Evolutionary conservation across 202 grass and related monocot species (phyloP), one percentile per base, ranked within the genome.

Genomic region (Carex sylvatica): DNA sequence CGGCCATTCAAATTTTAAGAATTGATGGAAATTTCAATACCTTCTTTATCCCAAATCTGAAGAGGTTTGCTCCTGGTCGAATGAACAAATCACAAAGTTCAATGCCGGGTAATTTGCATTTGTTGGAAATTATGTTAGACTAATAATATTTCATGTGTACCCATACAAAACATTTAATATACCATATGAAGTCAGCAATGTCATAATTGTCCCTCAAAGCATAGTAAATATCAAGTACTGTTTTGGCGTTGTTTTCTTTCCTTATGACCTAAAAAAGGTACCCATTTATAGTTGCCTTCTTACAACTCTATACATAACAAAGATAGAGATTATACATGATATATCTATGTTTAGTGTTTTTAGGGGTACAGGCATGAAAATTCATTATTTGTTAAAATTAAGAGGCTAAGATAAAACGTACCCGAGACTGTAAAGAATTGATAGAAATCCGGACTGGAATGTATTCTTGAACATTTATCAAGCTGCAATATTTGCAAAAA

Each of bases 31-130:
- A 23, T 30, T 53, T 76, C 82, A 81, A 1, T 67, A 98, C 92
- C 92, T 91, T 98, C 95, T 83, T 98, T 98, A 61, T 95, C 92
- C 92, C 95, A 95, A 90, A 98, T 98, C 91, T 98, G 95, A 88
- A 98, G 85, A 85, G 95, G 95, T 58, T 95, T 98, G 77, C 89
- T 95, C 87, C 95, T 98, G 87, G 54, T 23, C 1, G 87, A 83
- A 91, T 12, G 28, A 14, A 20, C 11, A 40, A 82, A 66, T 82
- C 19, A 69, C 42, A 65, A 19, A 44, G 78, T 63, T 44, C 23
- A 62, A 49, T 23, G 15, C 38, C 13, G 24, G 55, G 3, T 11
- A 72, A 71, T 10, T 73, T 71, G 16, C 13, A 73, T 65, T 42
- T 36, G 46, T 28, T 6, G 20, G 12, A 52, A 53, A 53, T 52